Percentiles rank a stretch among this genome's conserved stretches.
phyloP scores from a whole-genome alignment of 73 alveolate genomes.

The Paramecium bursaria region DNA sequence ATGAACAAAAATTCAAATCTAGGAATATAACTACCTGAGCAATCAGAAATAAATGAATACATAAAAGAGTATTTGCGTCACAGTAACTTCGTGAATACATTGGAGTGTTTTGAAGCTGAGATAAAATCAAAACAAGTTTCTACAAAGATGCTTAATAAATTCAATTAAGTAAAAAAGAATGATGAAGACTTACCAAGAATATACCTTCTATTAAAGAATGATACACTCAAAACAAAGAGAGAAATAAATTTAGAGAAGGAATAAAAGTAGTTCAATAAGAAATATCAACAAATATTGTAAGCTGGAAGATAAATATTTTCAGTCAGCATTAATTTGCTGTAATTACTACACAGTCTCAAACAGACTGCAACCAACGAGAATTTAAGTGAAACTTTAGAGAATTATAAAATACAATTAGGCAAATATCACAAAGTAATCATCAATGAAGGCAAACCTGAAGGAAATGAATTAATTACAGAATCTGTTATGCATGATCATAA shows the following conservation, averaged over 20 bases:
- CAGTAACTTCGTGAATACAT: constrained; percentile 80
- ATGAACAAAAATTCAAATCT: too few relatives aligned
- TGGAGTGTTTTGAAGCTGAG: constrained; percentile 94
- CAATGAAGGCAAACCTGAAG: constrained; percentile 90
- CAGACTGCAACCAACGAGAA: constrained; percentile 88
- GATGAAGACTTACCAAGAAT: constrained; percentile 84
- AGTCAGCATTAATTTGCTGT: constrained; percentile 87
- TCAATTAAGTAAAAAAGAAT: constrained; percentile 61
- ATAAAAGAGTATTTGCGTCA: constrained; percentile 88
- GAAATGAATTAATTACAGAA: constrained; percentile 84
- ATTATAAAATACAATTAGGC: constrained; percentile 94
- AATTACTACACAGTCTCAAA: constrained; percentile 87
- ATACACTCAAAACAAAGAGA: constrained; percentile 82
- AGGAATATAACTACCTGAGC: too few relatives aligned
- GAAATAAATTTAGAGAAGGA: constrained; percentile 91
- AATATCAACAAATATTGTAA: constrained; percentile 86
- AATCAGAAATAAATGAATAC: constrained; percentile 78
- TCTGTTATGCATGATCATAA: constrained; percentile 96
- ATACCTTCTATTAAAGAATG: constrained; percentile 81
- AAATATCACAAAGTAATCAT: constrained; percentile 95
- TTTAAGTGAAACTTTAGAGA: constrained; percentile 90
- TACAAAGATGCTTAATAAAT: constrained; percentile 70
- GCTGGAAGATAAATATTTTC: constrained; percentile 93
- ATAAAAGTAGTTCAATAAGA: constrained; percentile 80
- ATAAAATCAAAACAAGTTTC: constrained; percentile 73